These are phyloP conservation scores for Plasmodium gonderi DNA, from an alignment of 169 alveolate genomes.

Conservation along the genomic window DNA sequence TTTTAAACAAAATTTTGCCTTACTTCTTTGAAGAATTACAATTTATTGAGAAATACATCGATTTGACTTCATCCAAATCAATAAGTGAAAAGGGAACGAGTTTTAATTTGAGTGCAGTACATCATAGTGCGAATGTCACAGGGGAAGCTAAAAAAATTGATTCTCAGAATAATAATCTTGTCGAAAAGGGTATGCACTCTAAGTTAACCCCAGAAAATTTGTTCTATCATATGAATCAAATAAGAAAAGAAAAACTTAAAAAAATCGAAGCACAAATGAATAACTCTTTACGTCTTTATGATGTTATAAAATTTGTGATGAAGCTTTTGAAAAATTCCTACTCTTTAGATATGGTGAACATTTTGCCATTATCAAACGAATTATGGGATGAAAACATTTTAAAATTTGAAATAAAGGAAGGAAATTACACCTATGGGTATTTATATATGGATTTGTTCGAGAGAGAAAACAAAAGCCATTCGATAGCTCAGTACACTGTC, in stretches of 20 bases:
- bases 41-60: slow-evolving; percentile 45
- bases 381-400: slow-evolving; percentile 67
- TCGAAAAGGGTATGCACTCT: neutral
- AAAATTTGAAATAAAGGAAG: slow-evolving; percentile 61
- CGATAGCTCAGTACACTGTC: slow-evolving; percentile 85
- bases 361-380: slow-evolving; percentile 30
- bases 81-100: neutral
- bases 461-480: slow-evolving; percentile 76
- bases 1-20: slow-evolving; percentile 39
- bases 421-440: slow-evolving; percentile 26
- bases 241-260: slow-evolving; percentile 42
- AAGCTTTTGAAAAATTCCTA: slow-evolving; percentile 38
- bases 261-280: slow-evolving; percentile 41
- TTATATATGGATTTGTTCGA: slow-evolving; percentile 84
- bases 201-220: slow-evolving; percentile 36
- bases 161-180: neutral
- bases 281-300: slow-evolving; percentile 28
- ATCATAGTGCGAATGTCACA: neutral
- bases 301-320: slow-evolving; percentile 62
- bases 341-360: slow-evolving; percentile 54
- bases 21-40: slow-evolving; percentile 35
- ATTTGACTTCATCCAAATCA: neutral
- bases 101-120: neutral
- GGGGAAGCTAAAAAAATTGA: neutral
- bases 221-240: slow-evolving; percentile 51